Evolutionary conservation across 257 asterid species (phyloP).

Genomic region (Fraxinus americana): DNA sequence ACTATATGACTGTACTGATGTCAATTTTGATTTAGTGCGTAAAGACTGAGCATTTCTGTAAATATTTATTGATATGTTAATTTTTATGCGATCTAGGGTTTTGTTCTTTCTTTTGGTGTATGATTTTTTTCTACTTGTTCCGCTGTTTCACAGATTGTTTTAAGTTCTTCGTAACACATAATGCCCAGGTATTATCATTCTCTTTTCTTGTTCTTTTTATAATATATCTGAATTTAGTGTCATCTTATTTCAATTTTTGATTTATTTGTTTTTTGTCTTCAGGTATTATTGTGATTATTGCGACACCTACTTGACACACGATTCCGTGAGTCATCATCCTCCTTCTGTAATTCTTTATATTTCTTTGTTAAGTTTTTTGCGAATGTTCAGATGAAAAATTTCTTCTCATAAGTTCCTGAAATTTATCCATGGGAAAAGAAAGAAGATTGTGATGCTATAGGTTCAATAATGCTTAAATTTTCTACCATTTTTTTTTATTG

Average conservation of each 20-base stretch:
- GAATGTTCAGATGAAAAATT: neutral
- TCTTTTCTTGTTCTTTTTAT: neutral
- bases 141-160: neutral
- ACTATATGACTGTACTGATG: neutral
- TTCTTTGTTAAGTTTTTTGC: neutral
- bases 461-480: neutral
- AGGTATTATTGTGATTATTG: constrained; percentile 95
- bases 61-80: neutral
- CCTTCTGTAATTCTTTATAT: neutral
- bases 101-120: neutral
- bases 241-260: neutral
- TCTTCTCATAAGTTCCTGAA: neutral
- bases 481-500: neutral
- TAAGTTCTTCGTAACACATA: constrained; percentile 6
- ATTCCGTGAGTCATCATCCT: constrained; percentile 61
- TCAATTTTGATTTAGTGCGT: neutral
- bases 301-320: constrained; percentile 93
- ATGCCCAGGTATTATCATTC: constrained; percentile 43
- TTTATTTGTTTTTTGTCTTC: constrained; percentile 12
- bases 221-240: constrained; percentile 8
- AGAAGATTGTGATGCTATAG: constrained; percentile 1
- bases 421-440: neutral
- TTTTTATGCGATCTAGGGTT: neutral
- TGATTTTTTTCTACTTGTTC: neutral
- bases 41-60: neutral